Conservation (phyloP, 208 protist genomes). For the Crithidia fasciculata region DNA sequence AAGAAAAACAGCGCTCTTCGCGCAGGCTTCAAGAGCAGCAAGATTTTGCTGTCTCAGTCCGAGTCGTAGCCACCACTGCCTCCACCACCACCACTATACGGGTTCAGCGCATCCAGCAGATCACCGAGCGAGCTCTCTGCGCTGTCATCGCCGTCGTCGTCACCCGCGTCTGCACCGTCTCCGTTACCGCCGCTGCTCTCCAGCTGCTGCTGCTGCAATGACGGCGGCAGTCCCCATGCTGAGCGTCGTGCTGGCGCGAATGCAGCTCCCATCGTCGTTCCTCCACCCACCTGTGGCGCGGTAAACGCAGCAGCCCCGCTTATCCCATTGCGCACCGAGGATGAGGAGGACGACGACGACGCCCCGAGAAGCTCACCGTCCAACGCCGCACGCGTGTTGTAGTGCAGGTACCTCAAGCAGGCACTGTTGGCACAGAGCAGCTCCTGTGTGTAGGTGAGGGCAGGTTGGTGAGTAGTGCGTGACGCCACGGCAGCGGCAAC, state of each 20-base stretch:
- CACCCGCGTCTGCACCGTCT: slow-evolving; percentile 11
- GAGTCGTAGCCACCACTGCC: not conserved
- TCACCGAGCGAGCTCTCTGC: slow-evolving; percentile 7
- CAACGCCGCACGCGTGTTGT: slow-evolving; percentile 26
- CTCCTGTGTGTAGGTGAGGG: not conserved
- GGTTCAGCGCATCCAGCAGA: slow-evolving; percentile 17
- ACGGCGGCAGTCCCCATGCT: slow-evolving; percentile 5
- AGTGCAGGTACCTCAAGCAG: slow-evolving; percentile 53
- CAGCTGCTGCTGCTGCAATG: too few relatives aligned
- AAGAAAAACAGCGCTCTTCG: too few relatives aligned
- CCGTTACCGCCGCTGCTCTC: not conserved
- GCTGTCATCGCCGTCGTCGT: slow-evolving; percentile 6
- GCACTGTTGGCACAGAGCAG: slow-evolving; percentile 73
- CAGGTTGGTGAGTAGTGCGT: not conserved
- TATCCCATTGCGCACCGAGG: not conserved
- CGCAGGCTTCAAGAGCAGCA: too few relatives aligned
- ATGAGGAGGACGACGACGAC: not conserved
- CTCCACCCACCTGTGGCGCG: not conserved
- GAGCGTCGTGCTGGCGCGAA: not conserved
- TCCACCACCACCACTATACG: not conserved
- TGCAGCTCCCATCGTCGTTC: slow-evolving; percentile 8
- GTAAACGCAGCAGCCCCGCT: not conserved
- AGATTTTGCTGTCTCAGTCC: not conserved
- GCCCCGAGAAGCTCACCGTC: slow-evolving; percentile 24
- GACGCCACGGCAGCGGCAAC: not conserved